phyloP scores from a whole-genome alignment of 1,284 basidiomycete genomes.

The Austropuccinia psidii region DNA sequence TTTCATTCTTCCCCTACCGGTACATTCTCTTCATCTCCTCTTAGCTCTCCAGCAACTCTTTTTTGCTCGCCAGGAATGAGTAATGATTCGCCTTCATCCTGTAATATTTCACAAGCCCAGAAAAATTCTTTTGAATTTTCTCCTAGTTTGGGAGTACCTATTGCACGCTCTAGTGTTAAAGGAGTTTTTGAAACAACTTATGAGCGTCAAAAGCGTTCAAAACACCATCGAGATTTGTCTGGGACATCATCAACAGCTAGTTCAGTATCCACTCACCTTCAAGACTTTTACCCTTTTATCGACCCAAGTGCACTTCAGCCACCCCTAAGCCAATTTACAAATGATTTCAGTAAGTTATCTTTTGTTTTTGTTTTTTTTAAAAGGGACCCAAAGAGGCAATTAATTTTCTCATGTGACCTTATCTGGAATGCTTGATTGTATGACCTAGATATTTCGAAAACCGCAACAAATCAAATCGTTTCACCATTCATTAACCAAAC shows the following conservation, averaged over 20 bases:
- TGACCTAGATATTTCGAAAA: not conserved
- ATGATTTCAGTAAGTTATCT: not conserved
- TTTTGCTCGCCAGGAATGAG: not conserved
- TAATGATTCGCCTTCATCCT: not conserved
- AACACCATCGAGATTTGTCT: constrained; percentile 30
- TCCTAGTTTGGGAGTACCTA: constrained; percentile 17
- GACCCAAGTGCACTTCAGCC: constrained; percentile 34
- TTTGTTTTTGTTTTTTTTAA: not conserved
- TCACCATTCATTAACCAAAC: constrained; percentile 37
- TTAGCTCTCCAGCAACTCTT: not conserved
- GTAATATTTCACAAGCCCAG: not conserved
- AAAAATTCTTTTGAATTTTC: constrained; percentile 11
- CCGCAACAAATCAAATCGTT: constrained; percentile 4
- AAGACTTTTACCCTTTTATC: constrained; percentile 9
- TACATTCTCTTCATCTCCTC: not conserved
- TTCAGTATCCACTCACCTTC: constrained; percentile 3
- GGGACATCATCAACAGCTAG: constrained; percentile 28
- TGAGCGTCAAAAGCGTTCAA: not conserved
- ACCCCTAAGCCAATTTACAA: not conserved
- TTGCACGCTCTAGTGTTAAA: constrained; percentile 22
- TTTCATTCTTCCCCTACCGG: constrained; percentile 71
- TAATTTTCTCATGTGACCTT: not conserved
- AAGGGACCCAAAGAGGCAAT: not conserved
- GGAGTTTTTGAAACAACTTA: not conserved
- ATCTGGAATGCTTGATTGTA: too few species aligned